Conservation (phyloP, 78 protist genomes). For the Diacronema lutheri region DNA sequence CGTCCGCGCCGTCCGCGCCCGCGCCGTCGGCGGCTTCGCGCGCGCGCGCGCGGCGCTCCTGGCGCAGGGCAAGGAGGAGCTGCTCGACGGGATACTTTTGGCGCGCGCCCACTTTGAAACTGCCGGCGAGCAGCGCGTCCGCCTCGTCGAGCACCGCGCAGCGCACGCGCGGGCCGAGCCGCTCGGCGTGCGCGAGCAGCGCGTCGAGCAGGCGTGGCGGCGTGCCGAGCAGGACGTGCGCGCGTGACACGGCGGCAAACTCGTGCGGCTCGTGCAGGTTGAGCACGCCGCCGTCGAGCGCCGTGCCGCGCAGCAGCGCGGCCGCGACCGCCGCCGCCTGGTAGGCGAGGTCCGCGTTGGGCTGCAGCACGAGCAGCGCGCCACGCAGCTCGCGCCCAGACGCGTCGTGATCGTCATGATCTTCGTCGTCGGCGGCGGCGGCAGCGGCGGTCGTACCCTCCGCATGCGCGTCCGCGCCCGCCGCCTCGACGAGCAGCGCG, state of each 20-base stretch:
- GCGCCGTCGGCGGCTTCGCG: too few species aligned
- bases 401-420: background rate
- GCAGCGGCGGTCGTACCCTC: too few species aligned
- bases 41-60: too few species aligned
- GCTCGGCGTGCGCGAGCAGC: background rate
- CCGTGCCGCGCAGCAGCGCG: background rate
- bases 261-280: too few species aligned
- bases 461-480: background rate
- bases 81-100: background rate
- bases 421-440: too few species aligned
- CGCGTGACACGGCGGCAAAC: too few species aligned
- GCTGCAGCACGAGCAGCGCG: background rate
- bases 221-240: background rate
- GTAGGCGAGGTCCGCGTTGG: background rate
- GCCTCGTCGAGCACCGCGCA: slow-evolving; percentile 8
- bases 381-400: background rate
- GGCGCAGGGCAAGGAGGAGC: background rate
- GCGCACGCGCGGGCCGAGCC: background rate
- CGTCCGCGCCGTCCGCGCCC: too few species aligned
- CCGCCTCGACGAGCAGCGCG: background rate
- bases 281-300: background rate
- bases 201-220: background rate
- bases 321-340: background rate
- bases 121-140: slow-evolving; percentile 8
- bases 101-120: background rate